Conservation (phyloP, 768 basidiomycete species). For the Postia placenta region DNA sequence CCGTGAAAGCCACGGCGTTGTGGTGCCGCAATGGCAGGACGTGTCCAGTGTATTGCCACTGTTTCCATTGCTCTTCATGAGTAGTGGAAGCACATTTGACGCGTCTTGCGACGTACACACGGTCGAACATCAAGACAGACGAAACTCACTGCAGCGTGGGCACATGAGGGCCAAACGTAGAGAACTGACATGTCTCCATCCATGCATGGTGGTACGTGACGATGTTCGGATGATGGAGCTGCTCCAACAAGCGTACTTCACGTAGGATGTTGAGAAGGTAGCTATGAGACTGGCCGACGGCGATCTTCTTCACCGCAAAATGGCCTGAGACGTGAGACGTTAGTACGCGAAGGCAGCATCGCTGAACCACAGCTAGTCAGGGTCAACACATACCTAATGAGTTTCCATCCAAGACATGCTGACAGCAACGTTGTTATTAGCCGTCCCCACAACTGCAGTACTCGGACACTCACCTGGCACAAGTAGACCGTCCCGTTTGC, state of each 20-base stretch:
- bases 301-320: slow-evolving; percentile 96
- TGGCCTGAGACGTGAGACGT: slow-evolving; percentile 39
- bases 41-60: neutral
- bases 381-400: slow-evolving; percentile 49
- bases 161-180: slow-evolving; percentile 81
- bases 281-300: slow-evolving; percentile 84
- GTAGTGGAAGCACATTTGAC: too few species aligned
- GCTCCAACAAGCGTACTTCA: slow-evolving; percentile 79
- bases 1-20: too few species aligned
- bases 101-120: too few species aligned
- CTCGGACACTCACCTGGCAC: slow-evolving; percentile 65
- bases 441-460: too few species aligned
- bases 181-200: slow-evolving; percentile 84
- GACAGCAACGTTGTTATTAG: too few species aligned
- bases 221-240: slow-evolving; percentile 87
- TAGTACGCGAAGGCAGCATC: neutral
- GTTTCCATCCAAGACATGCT: slow-evolving; percentile 88
- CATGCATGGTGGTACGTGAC: slow-evolving; percentile 95
- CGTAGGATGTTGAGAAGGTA: slow-evolving; percentile 79
- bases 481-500: slow-evolving; percentile 89
- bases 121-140: too few species aligned
- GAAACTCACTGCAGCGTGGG: slow-evolving; percentile 76
- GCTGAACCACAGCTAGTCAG: neutral
- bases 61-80: too few species aligned
- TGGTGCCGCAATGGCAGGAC: too few species aligned